Evolutionary conservation across 73 alveolate genomes (phyloP).

Genomic region (Vitrella brassicaformis): DNA sequence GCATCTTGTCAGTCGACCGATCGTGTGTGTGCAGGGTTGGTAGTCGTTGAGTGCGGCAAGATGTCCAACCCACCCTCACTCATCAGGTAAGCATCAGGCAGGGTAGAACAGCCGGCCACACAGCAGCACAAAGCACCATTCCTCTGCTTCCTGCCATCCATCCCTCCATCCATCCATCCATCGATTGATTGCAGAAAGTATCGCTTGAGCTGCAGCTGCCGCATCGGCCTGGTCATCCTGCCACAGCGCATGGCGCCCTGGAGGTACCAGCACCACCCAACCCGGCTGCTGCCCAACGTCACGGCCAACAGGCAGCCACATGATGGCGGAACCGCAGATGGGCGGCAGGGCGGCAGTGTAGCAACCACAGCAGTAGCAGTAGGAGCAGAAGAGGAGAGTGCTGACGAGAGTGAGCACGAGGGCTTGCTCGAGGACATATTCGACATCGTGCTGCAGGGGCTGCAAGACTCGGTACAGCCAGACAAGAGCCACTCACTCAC

Average conservation of each 20-base stretch:
- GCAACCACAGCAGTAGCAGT: neutral
- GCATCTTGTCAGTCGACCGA: too few relatives aligned
- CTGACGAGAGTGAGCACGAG: slow-evolving; percentile 49
- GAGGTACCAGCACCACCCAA: neutral
- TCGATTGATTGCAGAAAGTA: too few relatives aligned
- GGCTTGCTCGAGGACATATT: slow-evolving; percentile 64
- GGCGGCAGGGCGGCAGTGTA: neutral
- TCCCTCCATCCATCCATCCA: too few relatives aligned
- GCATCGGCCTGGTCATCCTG: neutral
- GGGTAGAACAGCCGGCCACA: too few relatives aligned
- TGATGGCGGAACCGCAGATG: neutral
- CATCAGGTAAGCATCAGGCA: too few relatives aligned
- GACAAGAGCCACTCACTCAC: neutral
- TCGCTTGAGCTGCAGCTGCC: neutral
- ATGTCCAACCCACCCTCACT: too few relatives aligned
- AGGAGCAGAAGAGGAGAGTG: slow-evolving; percentile 32
- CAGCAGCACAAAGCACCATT: too few relatives aligned
- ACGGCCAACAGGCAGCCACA: too few relatives aligned
- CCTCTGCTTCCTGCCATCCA: too few relatives aligned
- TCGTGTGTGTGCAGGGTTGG: too few relatives aligned
- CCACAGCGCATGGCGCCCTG: neutral
- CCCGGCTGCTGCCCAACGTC: neutral
- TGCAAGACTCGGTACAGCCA: slow-evolving; percentile 50
- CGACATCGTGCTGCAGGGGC: slow-evolving; percentile 56
- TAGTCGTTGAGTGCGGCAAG: too few relatives aligned